phyloP scores from a whole-genome alignment of 768 basidiomycete species.

The Suillus clintonianus region DNA sequence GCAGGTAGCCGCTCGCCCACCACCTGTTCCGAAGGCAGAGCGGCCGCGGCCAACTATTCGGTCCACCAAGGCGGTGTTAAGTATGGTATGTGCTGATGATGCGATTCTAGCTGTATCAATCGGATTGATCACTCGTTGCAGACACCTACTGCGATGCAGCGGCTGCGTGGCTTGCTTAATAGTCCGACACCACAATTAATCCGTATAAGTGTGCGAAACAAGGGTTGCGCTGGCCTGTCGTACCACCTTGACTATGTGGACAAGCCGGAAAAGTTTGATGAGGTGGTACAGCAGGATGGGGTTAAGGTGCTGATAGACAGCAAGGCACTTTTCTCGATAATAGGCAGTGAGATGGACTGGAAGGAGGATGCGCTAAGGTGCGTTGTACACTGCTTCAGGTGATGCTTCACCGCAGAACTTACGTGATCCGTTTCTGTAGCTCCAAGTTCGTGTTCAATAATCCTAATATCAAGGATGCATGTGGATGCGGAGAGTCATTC shows the following conservation, averaged over 20 bases:
- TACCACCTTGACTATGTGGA: constrained; percentile 95
- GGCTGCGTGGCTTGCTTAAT: constrained; percentile 71
- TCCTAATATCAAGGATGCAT: constrained; percentile 93
- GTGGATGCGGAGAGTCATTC: constrained; percentile 94
- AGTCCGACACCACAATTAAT: constrained; percentile 89
- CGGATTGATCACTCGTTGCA: constrained; percentile 32
- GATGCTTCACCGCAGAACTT: neutral
- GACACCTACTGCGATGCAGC: constrained; percentile 78
- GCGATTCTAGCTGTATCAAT: neutral
- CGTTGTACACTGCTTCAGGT: constrained; percentile 25
- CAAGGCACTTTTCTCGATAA: constrained; percentile 96
- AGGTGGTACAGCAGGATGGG: constrained; percentile 94
- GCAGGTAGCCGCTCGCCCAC: constrained; percentile 71
- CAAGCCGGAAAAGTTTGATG: constrained; percentile 87
- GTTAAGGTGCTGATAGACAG: constrained; percentile 93
- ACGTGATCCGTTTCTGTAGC: constrained; percentile 38
- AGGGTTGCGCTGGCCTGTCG: constrained; percentile 90
- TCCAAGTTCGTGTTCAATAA: constrained; percentile 85
- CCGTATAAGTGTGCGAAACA: constrained; percentile 93
- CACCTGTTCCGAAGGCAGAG: constrained; percentile 64
- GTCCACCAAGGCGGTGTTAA: constrained; percentile 75
- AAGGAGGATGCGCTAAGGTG: constrained; percentile 88
- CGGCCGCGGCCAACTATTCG: constrained; percentile 66
- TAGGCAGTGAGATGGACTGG: constrained; percentile 99
- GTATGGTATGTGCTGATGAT: constrained; percentile 53